These are phyloP conservation scores for Ormosia semicastrata DNA, from an alignment of 306 rosid species.

Conservation along the genomic window DNA sequence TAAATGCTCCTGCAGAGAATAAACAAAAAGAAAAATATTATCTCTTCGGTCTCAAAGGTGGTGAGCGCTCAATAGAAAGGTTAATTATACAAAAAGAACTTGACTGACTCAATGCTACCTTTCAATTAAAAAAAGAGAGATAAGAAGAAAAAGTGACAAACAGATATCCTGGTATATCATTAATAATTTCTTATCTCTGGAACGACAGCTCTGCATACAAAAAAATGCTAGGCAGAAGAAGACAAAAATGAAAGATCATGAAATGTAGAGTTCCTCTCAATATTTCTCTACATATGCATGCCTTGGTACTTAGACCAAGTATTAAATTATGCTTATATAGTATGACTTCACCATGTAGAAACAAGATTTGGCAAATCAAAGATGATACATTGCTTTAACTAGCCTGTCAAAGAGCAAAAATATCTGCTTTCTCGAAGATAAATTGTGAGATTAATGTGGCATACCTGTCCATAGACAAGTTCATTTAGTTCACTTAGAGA, in stretches of 20 bases:
- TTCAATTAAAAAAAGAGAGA: not conserved
- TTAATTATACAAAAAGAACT: constrained; percentile 1
- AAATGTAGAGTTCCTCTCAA: not conserved
- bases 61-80: constrained; percentile 15
- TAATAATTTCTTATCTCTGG: not conserved
- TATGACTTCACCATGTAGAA: not conserved
- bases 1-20: constrained; percentile 76
- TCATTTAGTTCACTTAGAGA: constrained; percentile 90
- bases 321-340: not conserved
- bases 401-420: constrained; percentile 18
- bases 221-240: not conserved
- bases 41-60: constrained; percentile 19
- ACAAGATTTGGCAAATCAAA: constrained; percentile 27
- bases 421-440: not conserved
- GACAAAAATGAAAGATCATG: constrained; percentile 8
- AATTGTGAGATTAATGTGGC: constrained; percentile 16
- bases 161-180: too few species aligned
- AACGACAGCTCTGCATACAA: not conserved
- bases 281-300: not conserved
- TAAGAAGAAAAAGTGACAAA: not conserved
- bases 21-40: constrained; percentile 11
- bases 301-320: not conserved
- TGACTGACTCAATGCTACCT: not conserved
- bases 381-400: not conserved
- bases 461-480: constrained; percentile 95